Percentiles rank a stretch among this genome's conserved stretches.
These are phyloP conservation scores for Euphorbia lathyris DNA, from an alignment of 345 rosid genomes.

Conservation along the genomic window DNA sequence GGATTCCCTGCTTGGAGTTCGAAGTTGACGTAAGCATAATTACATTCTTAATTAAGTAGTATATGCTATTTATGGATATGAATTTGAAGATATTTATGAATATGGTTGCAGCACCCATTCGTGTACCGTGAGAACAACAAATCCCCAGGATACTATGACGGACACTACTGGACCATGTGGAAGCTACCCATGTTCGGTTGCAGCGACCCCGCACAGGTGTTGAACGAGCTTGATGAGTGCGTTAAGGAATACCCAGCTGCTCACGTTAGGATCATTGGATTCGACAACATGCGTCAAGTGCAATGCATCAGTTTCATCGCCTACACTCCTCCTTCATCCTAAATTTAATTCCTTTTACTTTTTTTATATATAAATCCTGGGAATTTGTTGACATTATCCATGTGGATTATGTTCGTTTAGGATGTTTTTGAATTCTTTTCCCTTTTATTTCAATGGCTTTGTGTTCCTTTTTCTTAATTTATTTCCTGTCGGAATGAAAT, in stretches of 20 bases:
- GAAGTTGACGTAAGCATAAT: conserved; percentile 31
- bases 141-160: conserved; percentile 47
- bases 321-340: conserved; percentile 15
- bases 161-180: conserved; percentile 57
- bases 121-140: conserved; percentile 37
- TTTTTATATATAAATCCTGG: neutral
- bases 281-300: conserved; percentile 48
- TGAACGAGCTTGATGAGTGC: conserved; percentile 40
- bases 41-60: too few relatives aligned
- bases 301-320: conserved; percentile 54
- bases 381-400: conserved; percentile 1
- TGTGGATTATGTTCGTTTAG: neutral
- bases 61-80: too few relatives aligned
- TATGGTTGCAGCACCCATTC: conserved; percentile 28
- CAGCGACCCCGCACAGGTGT: conserved; percentile 35
- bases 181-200: conserved; percentile 58
- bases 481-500: neutral
- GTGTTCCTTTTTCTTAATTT: neutral
- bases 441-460: neutral
- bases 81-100: too few relatives aligned
- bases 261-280: conserved; percentile 38
- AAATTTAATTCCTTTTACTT: neutral
- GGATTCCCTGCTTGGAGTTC: conserved; percentile 78
- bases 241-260: conserved; percentile 30
- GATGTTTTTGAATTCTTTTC: neutral